Base-by-base conservation (phyloP, 768 basidiomycete genomes). In the Boletellus ananas region DNA sequence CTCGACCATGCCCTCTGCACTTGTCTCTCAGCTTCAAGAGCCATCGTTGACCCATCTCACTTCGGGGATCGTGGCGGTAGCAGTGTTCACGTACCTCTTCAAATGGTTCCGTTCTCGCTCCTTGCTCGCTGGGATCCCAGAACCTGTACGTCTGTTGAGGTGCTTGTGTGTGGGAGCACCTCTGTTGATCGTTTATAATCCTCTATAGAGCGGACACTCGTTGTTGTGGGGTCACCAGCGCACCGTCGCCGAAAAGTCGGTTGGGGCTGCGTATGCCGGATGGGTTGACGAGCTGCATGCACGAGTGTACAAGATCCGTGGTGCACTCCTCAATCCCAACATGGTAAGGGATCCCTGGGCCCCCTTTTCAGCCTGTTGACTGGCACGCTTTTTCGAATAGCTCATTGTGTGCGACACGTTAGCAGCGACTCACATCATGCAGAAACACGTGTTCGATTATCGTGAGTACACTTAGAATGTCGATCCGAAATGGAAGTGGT, bases 371-470 rank as follows among this genome's bases (percentile, higher is more conserved):
- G 17, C 8, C 9, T 6, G 10, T 23, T 39, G 27, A 20, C 7
- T 3, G 14, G 17, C 17, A 29, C 29, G 1, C 29, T 29, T 29
- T 9, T 9, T 29, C 3, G n/a, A 10, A 33, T 25, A 51, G 45
- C 45, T 52, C 2, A 7, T 49, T 29, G 46, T 49, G 20, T 34
- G 51, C 16, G 51, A 52, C 36, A 40, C 51, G 40, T 25, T 49
- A 21, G 46, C 46, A 6, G 40, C 40, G 27, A 51, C 51, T 0
- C 34, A 52, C 47, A 37, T 49, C 17, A 48, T 51, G 50, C 50
- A 51, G 20, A 52, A 42, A 17, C 51, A 41, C 18, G 47, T 52
- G 41, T 52, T 31, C 27, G 46, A 52, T 21, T 52, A 52, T 33
- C 51, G 51, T 52, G 11, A 52, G 46, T 52, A 23, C 10, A 39